Evolutionary conservation across 1,284 basidiomycete species (phyloP).

Genomic region (Agroathelia rolfsii): DNA sequence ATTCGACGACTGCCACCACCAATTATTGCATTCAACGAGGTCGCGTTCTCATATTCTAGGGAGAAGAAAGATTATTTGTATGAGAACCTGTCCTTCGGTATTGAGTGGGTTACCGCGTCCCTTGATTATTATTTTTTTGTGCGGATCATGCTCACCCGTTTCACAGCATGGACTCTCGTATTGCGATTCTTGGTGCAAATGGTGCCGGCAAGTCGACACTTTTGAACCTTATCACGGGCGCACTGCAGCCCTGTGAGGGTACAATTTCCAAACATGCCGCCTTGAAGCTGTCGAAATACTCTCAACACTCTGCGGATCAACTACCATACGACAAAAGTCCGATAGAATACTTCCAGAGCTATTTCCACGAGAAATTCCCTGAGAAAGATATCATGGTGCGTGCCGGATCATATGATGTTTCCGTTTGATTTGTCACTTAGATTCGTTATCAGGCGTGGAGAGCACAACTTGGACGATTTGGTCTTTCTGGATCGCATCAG

Average conservation of each 20-base stretch:
- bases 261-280: slow-evolving; percentile 82
- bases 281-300: slow-evolving; percentile 95
- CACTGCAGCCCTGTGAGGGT: slow-evolving; percentile 75
- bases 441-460: slow-evolving; percentile 68
- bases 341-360: slow-evolving; percentile 87
- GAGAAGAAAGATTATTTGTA: slow-evolving; percentile 85
- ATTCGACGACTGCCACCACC: slow-evolving; percentile 91
- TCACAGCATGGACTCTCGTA: slow-evolving; percentile 83
- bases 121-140: slow-evolving; percentile 26
- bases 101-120: slow-evolving; percentile 84
- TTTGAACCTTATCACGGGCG: slow-evolving; percentile 87
- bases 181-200: slow-evolving; percentile 98
- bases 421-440: slow-evolving; percentile 5
- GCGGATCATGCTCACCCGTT: slow-evolving; percentile 5
- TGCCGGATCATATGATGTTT: too few species aligned
- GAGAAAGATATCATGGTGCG: slow-evolving; percentile 78
- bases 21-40: slow-evolving; percentile 92
- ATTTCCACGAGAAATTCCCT: slow-evolving; percentile 81
- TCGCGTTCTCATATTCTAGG: slow-evolving; percentile 93
- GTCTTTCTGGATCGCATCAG: slow-evolving; percentile 90
- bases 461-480: slow-evolving; percentile 90
- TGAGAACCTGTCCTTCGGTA: slow-evolving; percentile 85
- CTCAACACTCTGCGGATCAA: slow-evolving; percentile 98
- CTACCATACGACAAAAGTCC: slow-evolving; percentile 90
- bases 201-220: slow-evolving; percentile 98